Evolutionary conservation across 2,329 filamentous ascomycete genomes (phyloP).

Genomic region (Sarocladium strictum): DNA sequence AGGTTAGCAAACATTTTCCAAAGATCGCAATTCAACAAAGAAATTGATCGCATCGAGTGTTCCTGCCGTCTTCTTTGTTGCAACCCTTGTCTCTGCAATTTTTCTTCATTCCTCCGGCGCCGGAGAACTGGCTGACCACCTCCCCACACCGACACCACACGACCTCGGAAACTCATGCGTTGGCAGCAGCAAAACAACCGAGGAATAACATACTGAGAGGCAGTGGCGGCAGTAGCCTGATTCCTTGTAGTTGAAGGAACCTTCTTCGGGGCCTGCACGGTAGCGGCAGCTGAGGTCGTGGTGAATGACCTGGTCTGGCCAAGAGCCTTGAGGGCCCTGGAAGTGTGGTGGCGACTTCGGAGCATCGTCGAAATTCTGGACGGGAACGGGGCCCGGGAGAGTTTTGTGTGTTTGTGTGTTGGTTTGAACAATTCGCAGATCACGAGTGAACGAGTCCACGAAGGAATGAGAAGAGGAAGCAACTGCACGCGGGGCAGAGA

Average conservation of each 20-base stretch:
- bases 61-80: neutral
- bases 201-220: slow-evolving; percentile 45
- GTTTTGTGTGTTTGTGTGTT: slow-evolving; percentile 9
- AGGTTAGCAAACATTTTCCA: slow-evolving; percentile 12
- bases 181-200: neutral
- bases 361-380: slow-evolving; percentile 33
- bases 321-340: slow-evolving; percentile 40
- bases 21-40: neutral
- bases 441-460: slow-evolving; percentile 12
- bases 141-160: slow-evolving; percentile 1
- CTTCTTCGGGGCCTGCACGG: slow-evolving; percentile 33
- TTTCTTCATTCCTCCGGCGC: slow-evolving; percentile 1
- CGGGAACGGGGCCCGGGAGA: too few relatives aligned
- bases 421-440: neutral
- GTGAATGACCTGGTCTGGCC: slow-evolving; percentile 34
- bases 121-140: slow-evolving; percentile 4
- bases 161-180: neutral
- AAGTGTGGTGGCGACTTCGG: slow-evolving; percentile 37
- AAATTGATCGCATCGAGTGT: neutral
- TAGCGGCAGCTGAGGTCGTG: slow-evolving; percentile 30
- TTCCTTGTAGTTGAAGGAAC: slow-evolving; percentile 36
- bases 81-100: neutral
- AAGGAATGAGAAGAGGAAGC: slow-evolving; percentile 9
- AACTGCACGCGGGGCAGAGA: neutral
- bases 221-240: slow-evolving; percentile 42